These are phyloP conservation scores for Abrus precatorius DNA, from an alignment of 306 rosid species.

Conservation along the genomic window DNA sequence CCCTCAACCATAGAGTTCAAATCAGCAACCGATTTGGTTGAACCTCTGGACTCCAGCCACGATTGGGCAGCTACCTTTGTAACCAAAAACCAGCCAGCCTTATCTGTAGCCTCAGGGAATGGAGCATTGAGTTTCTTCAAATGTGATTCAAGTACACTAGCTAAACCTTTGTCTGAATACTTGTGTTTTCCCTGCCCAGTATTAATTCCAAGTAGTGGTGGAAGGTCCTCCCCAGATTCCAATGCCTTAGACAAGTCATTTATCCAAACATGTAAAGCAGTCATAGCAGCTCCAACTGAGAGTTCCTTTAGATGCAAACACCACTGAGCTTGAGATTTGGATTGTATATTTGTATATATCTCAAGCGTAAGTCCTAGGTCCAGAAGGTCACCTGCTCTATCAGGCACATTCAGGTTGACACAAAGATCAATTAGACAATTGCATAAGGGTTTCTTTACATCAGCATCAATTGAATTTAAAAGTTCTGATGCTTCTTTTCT, in stretches of 20 bases:
- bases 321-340: conserved; percentile 80
- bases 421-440: conserved; percentile 90
- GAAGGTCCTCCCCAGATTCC: conserved; percentile 79
- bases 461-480: conserved; percentile 57
- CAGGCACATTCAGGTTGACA: conserved; percentile 63
- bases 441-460: conserved; percentile 80
- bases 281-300: conserved; percentile 87
- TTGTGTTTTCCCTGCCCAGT: conserved; percentile 85
- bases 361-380: conserved; percentile 67
- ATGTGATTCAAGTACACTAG: conserved; percentile 72
- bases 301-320: conserved; percentile 84
- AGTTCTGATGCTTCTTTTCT: conserved; percentile 71
- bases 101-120: conserved; percentile 76
- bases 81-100: conserved; percentile 82
- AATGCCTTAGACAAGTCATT: conserved; percentile 71
- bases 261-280: conserved; percentile 86
- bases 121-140: conserved; percentile 83
- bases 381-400: conserved; percentile 72
- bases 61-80: conserved; percentile 74
- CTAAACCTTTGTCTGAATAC: conserved; percentile 75
- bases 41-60: conserved; percentile 81
- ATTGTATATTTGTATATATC: conserved; percentile 75
- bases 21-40: conserved; percentile 54
- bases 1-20: conserved; percentile 24
- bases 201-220: conserved; percentile 81